A percentile compares a stretch with the other conserved stretches of the same genome.
These are phyloP conservation scores for Solanum rostratum DNA, from an alignment of 257 asterid genomes.

Conservation along the genomic window DNA sequence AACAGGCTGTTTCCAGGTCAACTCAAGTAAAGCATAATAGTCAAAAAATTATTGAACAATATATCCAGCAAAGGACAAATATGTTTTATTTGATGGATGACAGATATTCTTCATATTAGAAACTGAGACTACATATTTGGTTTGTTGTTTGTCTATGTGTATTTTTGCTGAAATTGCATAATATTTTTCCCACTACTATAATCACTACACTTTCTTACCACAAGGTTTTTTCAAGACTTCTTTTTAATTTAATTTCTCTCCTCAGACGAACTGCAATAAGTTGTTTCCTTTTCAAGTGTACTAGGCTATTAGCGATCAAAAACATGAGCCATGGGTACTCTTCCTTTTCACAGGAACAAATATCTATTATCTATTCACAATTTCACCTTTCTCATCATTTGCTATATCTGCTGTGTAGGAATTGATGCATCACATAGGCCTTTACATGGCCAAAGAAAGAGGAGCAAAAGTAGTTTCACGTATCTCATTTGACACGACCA, in stretches of 20 bases:
- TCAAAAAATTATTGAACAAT: not conserved
- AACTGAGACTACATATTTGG: not conserved
- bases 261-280: not conserved
- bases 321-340: not conserved
- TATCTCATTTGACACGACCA: slow-evolving; percentile 24
- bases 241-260: not conserved
- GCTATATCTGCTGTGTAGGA: slow-evolving; percentile 26
- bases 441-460: slow-evolving; percentile 74
- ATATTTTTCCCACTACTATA: not conserved
- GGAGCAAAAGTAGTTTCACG: slow-evolving; percentile 78
- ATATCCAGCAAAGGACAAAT: not conserved
- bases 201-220: not conserved
- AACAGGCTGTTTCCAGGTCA: no score
- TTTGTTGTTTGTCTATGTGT: not conserved
- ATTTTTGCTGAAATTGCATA: not conserved
- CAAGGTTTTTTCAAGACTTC: not conserved
- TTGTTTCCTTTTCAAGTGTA: not conserved
- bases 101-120: not conserved
- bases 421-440: slow-evolving; percentile 79
- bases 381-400: not conserved
- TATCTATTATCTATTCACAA: not conserved
- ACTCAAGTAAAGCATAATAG: no score
- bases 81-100: not conserved
- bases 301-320: not conserved
- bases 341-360: not conserved